Evolutionary conservation across 2,329 filamentous ascomycete genomes (phyloP), one percentile per base, ranked within the genome.

Genomic region (Monilinia polystroma): DNA sequence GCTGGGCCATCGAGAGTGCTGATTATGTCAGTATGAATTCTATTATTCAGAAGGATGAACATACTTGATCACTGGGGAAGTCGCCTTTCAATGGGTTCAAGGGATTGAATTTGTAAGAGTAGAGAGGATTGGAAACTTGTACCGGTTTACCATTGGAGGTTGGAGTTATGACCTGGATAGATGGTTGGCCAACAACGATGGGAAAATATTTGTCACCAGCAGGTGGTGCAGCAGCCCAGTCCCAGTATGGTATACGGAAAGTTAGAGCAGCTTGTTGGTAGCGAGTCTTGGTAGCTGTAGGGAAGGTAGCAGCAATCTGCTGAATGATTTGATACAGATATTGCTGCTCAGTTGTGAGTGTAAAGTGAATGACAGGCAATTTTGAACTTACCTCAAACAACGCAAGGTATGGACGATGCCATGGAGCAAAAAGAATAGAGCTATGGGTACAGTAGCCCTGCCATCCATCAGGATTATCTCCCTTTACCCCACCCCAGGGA

Each of bases 341-440:
- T 79, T 81, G 80, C 79, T 81, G 63, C 95, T 6, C 90, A 20
- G 3, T 76, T 29, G 29, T 57, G 14, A 62, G 49, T 2, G n/a
- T 6, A 20, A 2, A 23, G 11, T 47, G 4, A 11, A 16, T 10
- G 10, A 11, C 10, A 18, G 45, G 29, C 23, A 10, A 32, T 29
- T n/a, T 0, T 52, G 7, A 11, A 32, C 29, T 59, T 71, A 85
- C 84, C 78, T 90, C 82, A 70, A 80, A 87, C 12, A 89, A 78
- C 12, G 85, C 81, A 66, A 95, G 80, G 77, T 94, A 96, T 0
- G 91, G 90, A 60, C 92, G 86, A 80, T 96, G 92, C 92, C 92
- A 96, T 51, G 88, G 84, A 51, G 89, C 86, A 75, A 96, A 95
- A 20, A 95, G 80, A 52, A 89, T 86, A 1, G 90, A 90, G 32